A percentile compares a stretch with the other conserved stretches of the same genome.
These are phyloP conservation scores for Fusarium sp. DNA, from an alignment of 2,329 filamentous ascomycete genomes.

Conservation along the genomic window DNA sequence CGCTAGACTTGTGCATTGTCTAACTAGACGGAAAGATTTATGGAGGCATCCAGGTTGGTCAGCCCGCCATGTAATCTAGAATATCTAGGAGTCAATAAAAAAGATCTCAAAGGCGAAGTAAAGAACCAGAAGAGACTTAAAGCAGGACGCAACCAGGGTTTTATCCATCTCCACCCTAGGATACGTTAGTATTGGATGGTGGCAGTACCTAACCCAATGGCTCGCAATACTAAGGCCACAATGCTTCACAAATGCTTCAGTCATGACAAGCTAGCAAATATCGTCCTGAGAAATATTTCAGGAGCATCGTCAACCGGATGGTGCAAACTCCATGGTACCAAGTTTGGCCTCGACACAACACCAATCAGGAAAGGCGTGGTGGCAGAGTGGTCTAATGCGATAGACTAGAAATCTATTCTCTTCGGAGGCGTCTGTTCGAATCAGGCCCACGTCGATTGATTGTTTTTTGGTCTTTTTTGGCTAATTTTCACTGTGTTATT, in stretches of 20 bases:
- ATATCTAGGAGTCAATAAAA: no score
- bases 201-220: no score
- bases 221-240: background rate
- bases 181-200: no score
- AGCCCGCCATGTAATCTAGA: no score
- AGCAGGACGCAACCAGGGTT: no score
- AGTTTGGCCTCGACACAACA: background rate
- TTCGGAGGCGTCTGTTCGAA: background rate
- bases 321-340: background rate
- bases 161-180: no score
- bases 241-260: no score
- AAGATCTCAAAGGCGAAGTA: no score
- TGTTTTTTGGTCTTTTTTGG: background rate
- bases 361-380: background rate
- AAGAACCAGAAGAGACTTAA: no score
- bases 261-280: background rate
- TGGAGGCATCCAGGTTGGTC: no score
- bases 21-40: no score
- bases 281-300: background rate
- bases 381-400: background rate
- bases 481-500: rapidly evolving
- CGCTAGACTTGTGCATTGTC: no score
- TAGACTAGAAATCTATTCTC: background rate
- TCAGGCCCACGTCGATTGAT: background rate
- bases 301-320: background rate